Evolutionary conservation across 805 yeast genomes (phyloP).

Genomic region (Candida corydali): DNA sequence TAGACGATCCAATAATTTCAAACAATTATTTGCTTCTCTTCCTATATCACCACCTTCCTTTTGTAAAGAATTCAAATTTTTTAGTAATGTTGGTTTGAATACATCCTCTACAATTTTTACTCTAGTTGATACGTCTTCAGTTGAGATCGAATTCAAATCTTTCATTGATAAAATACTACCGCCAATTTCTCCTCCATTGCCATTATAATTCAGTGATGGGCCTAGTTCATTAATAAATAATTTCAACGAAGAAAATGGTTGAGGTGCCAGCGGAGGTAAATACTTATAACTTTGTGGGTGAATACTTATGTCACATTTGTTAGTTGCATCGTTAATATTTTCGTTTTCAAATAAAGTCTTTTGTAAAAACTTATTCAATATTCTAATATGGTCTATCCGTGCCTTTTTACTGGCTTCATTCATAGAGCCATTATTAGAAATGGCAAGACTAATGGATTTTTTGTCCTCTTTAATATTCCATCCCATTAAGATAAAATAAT

Average conservation of each 20-base stretch:
- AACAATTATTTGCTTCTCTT: slow-evolving; percentile 36
- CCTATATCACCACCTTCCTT: slow-evolving; percentile 77
- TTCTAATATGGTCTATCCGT: slow-evolving; percentile 37
- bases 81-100: slow-evolving; percentile 44
- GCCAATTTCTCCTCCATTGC: slow-evolving; percentile 6
- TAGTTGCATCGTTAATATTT: background rate
- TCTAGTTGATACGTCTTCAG: slow-evolving; percentile 62
- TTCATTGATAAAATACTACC: slow-evolving; percentile 23
- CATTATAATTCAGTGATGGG: too few species aligned
- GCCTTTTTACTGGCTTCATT: slow-evolving; percentile 34
- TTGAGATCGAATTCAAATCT: slow-evolving; percentile 43
- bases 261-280: slow-evolving; percentile 49
- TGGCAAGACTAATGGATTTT: slow-evolving; percentile 30
- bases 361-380: slow-evolving; percentile 41
- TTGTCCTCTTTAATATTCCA: slow-evolving; percentile 56
- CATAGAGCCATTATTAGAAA: slow-evolving; percentile 26
- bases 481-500: slow-evolving; percentile 65
- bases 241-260: slow-evolving; percentile 62
- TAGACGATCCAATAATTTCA: slow-evolving; percentile 10
- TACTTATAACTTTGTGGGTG: slow-evolving; percentile 53
- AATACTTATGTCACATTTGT: slow-evolving; percentile 11
- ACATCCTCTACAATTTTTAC: slow-evolving; percentile 49
- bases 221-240: slow-evolving; percentile 44
- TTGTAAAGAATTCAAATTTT: slow-evolving; percentile 46
- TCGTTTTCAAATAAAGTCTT: slow-evolving; percentile 33